phyloP scores from a whole-genome alignment of 2,329 filamentous ascomycete genomes.

The Plenodomus lindquistii region DNA sequence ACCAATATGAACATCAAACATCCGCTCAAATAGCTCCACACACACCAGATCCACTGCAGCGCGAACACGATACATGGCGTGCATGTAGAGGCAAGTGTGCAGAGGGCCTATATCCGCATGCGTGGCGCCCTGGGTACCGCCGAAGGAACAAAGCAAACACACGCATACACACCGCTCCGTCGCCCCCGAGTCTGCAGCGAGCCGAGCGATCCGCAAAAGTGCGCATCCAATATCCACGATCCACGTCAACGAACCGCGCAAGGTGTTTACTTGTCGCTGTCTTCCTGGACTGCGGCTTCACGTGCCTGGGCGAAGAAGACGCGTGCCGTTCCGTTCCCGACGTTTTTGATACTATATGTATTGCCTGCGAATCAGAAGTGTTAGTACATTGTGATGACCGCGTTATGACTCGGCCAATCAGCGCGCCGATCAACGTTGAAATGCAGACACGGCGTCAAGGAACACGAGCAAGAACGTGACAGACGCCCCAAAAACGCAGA shows the following conservation, averaged over 20 bases:
- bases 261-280: constrained; percentile 4
- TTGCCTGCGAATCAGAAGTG: constrained; percentile 67
- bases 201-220: neutral
- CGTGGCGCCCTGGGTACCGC: neutral
- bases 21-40: constrained; percentile 2
- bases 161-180: neutral
- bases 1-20: neutral
- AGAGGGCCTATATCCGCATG: neutral
- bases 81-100: neutral
- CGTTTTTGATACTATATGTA: constrained; percentile 88
- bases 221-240: neutral
- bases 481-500: neutral
- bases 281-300: constrained; percentile 48
- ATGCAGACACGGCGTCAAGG: neutral
- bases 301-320: constrained; percentile 94
- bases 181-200: neutral
- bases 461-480: neutral
- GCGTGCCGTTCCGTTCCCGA: constrained; percentile 70
- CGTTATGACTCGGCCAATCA: neutral
- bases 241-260: neutral
- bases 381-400: neutral
- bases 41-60: constrained; percentile 6
- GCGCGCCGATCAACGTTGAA: neutral
- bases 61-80: constrained; percentile 1
- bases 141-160: neutral